Percentiles rank a stretch among this genome's conserved stretches.
Evolutionary conservation across 495 filamentous ascomycete species (phyloP).

Genomic region (Thermothielavioides terrestris): DNA sequence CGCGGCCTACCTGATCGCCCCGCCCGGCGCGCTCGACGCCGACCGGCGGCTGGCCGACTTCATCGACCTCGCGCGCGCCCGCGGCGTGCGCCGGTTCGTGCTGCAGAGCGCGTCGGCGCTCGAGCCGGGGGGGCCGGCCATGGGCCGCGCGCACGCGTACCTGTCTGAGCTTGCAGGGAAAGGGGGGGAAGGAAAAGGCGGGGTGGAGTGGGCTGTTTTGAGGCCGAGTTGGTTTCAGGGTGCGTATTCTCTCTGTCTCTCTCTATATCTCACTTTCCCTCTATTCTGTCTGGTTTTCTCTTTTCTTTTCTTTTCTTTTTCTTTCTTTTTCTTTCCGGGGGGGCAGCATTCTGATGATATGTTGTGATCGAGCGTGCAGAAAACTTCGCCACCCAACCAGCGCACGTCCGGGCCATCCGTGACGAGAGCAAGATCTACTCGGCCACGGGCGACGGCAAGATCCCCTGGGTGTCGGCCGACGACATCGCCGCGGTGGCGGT

Average conservation of each 20-base stretch:
- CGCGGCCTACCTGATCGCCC: conserved; percentile 34
- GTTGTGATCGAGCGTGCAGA: conserved; percentile 10
- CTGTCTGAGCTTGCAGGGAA: conserved; percentile 33
- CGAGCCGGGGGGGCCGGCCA: conserved; percentile 28
- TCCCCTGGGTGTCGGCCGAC: conserved; percentile 39
- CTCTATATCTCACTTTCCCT: neutral
- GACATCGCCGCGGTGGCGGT: conserved; percentile 44
- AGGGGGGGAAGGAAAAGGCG: conserved; percentile 24
- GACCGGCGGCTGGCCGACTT: conserved; percentile 28
- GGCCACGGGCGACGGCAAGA: conserved; percentile 34
- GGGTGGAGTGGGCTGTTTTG: conserved; percentile 37
- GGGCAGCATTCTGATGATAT: neutral
- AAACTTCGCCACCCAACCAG: conserved; percentile 26
- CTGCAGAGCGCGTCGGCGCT: conserved; percentile 33
- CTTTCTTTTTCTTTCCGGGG: neutral
- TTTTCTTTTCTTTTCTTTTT: neutral
- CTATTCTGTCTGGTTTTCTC: neutral
- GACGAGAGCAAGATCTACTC: conserved; percentile 39
- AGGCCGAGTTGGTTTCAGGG: conserved; percentile 40
- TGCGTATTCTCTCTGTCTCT: conserved; percentile 13
- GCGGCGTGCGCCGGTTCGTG: conserved; percentile 36
- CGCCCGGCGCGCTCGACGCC: conserved; percentile 18
- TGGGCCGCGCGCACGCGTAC: conserved; percentile 31
- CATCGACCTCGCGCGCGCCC: conserved; percentile 29
- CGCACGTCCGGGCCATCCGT: conserved; percentile 26